phyloP scores from a whole-genome alignment of 495 filamentous ascomycete species.

The Copromyces sp. region DNA sequence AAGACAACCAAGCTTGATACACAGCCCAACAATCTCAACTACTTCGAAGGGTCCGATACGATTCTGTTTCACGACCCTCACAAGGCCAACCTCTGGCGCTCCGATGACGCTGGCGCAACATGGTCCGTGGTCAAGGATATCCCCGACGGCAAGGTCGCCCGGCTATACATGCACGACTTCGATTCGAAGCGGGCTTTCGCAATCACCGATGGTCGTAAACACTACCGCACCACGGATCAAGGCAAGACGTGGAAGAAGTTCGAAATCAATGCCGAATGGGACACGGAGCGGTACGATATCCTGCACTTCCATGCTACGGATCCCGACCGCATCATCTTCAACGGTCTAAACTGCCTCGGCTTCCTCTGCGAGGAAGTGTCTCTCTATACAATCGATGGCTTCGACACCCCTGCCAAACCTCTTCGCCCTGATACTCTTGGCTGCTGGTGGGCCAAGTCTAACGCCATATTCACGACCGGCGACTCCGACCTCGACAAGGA shows the following conservation, averaged over 20 bases:
- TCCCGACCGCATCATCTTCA: constrained; percentile 71
- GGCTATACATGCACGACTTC: constrained; percentile 62
- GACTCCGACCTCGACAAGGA: constrained; percentile 47
- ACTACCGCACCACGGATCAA: constrained; percentile 73
- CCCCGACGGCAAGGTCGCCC: constrained; percentile 47
- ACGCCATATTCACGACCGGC: constrained; percentile 59
- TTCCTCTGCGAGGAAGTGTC: constrained; percentile 45
- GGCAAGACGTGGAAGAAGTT: constrained; percentile 74
- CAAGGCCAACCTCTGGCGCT: constrained; percentile 53
- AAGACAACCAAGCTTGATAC: constrained; percentile 47
- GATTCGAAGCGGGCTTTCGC: constrained; percentile 71
- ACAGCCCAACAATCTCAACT: constrained; percentile 54
- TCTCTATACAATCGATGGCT: constrained; percentile 79
- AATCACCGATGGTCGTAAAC: constrained; percentile 49
- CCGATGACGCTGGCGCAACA: constrained; percentile 62
- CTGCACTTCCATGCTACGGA: constrained; percentile 75
- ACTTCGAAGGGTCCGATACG: constrained; percentile 79
- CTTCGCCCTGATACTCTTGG: constrained; percentile 54
- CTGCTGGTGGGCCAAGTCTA: constrained; percentile 76
- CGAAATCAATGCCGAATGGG: constrained; percentile 39
- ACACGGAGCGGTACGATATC: constrained; percentile 33
- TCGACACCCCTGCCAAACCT: constrained; percentile 49
- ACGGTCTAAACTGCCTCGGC: constrained; percentile 55
- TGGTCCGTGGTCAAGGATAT: constrained; percentile 60
- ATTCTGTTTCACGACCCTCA: constrained; percentile 52